Evolutionary conservation across 2,329 filamentous ascomycete genomes (phyloP), one percentile per base, ranked within the genome.

Genomic region (Diaporthe caulivora): DNA sequence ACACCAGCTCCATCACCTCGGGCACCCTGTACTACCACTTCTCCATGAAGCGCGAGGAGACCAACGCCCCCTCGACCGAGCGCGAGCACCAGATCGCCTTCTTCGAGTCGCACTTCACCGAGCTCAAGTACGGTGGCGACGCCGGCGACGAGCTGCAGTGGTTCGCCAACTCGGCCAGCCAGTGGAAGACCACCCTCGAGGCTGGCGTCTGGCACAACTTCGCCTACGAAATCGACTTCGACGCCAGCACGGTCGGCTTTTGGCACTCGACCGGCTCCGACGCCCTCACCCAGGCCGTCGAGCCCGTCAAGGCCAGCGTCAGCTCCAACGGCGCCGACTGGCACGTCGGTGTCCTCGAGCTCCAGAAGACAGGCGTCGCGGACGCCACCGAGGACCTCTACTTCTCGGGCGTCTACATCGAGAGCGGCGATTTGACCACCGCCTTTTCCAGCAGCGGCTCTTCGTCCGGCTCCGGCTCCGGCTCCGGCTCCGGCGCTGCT

Each of bases 1-100:
- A 93, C 90, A 0, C 87, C 81, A 2, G 88, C 88, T 85, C 90
- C 65, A 91, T 93, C 80, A 91, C 89, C 76, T 79, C 82, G 21
- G 91, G 91, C 34, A 90, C 87, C 49, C 86, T 92, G 34, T 92
- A 87, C 83, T 93, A 93, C 81, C 92, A 93, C 80, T 93, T 93
- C 82, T 90, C 87, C 74, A 86, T 93, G 75, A 89, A 87, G 84
- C 85, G 87, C 34, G 83, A 81, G 2, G 84, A 82, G 34, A 86
- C 83, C 13, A 92, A 93, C 77, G 84, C 90, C 0, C 92, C 92
- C 0, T 86, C 85, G 47, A 82, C 86, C 9, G 86, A 84, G 10
- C 87, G 90, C 70, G 91, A 93, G 83, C 92, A 93, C 80, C 92
- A 93, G 81, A 83, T 85, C 77, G 81, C 79, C 79, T 85, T 86